phyloP scores from a whole-genome alignment of 345 rosid genomes.

The Nephelium lappaceum region DNA sequence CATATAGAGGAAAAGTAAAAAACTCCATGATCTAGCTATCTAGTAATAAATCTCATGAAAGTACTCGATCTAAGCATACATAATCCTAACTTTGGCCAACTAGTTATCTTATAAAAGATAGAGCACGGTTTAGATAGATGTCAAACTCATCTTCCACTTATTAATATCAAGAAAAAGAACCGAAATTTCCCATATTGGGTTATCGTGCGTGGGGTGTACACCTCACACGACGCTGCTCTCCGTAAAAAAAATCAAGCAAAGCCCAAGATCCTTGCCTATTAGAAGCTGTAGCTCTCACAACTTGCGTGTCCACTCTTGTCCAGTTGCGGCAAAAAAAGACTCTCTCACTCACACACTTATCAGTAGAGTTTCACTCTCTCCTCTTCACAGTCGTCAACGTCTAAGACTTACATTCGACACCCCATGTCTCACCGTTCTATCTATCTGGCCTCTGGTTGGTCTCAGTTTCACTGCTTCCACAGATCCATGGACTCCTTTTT shows the following conservation, averaged over 20 bases:
- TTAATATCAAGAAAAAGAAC: too few species aligned
- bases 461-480: constrained; percentile 1
- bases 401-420: neutral
- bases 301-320: constrained; percentile 4
- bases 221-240: neutral
- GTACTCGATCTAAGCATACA: too few species aligned
- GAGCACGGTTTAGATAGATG: too few species aligned
- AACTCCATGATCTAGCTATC: too few species aligned
- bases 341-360: neutral
- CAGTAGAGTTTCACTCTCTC: neutral
- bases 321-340: neutral
- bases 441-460: neutral
- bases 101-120: too few species aligned
- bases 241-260: neutral
- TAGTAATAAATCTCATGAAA: too few species aligned
- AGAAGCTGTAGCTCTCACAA: neutral
- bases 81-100: too few species aligned
- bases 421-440: neutral
- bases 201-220: constrained; percentile 8
- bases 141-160: too few species aligned
- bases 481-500: constrained; percentile 17
- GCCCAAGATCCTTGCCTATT: neutral
- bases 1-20: too few species aligned
- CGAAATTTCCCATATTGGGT: too few species aligned
- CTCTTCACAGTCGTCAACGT: neutral